Base-by-base conservation (phyloP, 2,329 filamentous ascomycete species). In the Neophaeococcomyces aloes region DNA sequence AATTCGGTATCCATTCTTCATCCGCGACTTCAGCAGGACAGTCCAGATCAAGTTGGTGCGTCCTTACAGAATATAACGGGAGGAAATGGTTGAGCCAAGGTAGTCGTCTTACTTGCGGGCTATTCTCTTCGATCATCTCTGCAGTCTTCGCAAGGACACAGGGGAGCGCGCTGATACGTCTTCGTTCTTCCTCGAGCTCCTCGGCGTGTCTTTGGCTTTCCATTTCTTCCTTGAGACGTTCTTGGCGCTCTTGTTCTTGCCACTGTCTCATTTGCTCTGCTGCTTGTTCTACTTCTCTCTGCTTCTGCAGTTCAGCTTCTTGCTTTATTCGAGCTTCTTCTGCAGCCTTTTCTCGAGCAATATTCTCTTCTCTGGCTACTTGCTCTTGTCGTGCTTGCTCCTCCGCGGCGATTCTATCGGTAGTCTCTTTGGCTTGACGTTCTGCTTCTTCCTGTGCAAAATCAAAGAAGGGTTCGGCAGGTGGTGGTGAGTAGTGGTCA, bases 1-100 rank as follows among this genome's bases (percentile, higher is more conserved):
- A 68, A 44, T 71, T 71, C 17, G 66, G 64, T 49, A 71, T 61
- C 68, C 69, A 72, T 52, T 60, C 59, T 45, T 71, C 68, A 19
- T 65, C 58, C 13, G 61, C 62, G 29, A 61, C 42, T 25, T 65
- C 60, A 14, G 46, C 41, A 14, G 54, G 53, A 53, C 63, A 67
- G 18, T 49, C 48, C 11, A 61, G 59, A 42, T 70, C 63, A 7
- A 72, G 59, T 45, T 70, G 64, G 27, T 55, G 52, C 6, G 65
- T 68, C 32, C 59, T 59, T 7, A 63, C 68, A 15, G 65, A 68
- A 27, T 65, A 64, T 15, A 72, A 52, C 17, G 68, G 68, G 53
- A 69, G 61, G 51, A 69, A 69, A 38, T 64, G 65, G 40, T 58
- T 60, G 29, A 71, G 58, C 63, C 67, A 70, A 17, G 57, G 53